Percentiles rank a stretch among this genome's conserved stretches.
Evolutionary conservation across 2,329 filamentous ascomycete genomes (phyloP).

Genomic region (Ambrosiella beaveri): DNA sequence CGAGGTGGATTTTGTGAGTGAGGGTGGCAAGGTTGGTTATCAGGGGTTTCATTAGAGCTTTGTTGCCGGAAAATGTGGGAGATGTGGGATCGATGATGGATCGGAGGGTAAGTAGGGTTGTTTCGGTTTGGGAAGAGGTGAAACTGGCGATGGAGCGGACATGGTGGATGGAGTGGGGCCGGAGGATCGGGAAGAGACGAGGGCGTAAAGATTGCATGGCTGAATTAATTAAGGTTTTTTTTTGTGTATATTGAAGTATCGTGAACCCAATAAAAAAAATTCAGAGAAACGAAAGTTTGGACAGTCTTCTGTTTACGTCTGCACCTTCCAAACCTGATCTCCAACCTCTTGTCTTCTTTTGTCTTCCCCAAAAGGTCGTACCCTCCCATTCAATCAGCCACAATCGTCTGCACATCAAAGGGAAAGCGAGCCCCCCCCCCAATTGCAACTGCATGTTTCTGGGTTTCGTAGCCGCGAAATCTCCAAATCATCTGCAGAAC

Average conservation of each 20-base stretch:
- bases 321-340: not conserved
- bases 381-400: not conserved
- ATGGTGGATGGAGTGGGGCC: not conserved
- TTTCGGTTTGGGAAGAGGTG: slow-evolving; percentile 63
- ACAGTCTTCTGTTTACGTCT: not conserved
- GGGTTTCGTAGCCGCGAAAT: too few species aligned
- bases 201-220: not conserved
- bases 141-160: slow-evolving; percentile 48
- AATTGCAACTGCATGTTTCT: too few species aligned
- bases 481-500: too few species aligned
- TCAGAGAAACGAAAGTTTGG: not conserved
- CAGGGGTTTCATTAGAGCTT: slow-evolving; percentile 56
- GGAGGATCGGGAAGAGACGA: not conserved
- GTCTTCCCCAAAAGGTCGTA: not conserved
- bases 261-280: too few species aligned
- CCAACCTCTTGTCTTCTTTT: not conserved
- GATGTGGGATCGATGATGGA: slow-evolving; percentile 62
- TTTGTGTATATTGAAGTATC: not conserved
- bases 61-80: slow-evolving; percentile 67
- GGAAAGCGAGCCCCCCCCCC: too few species aligned
- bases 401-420: too few species aligned
- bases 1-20: slow-evolving; percentile 53
- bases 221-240: not conserved
- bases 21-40: slow-evolving; percentile 51
- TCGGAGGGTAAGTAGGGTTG: slow-evolving; percentile 64